phyloP scores from a whole-genome alignment of 1,139 yeast genomes.

The Kurtzmaniella quercitrusa region DNA sequence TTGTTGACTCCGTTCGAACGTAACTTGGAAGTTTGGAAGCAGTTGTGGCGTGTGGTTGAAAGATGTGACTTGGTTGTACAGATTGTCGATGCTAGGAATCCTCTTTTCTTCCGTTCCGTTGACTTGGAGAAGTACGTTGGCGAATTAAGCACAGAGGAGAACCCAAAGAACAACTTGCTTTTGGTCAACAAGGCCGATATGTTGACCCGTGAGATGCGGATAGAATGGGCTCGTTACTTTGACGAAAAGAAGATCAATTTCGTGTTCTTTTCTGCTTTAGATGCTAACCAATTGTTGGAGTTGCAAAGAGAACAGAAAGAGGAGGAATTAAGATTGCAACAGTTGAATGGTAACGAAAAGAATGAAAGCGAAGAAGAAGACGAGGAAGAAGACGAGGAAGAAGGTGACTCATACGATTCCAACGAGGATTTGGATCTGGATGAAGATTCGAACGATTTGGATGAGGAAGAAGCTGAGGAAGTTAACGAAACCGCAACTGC shows the following conservation, averaged over 20 bases:
- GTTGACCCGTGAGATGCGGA: conserved; percentile 70
- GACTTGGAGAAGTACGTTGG: conserved; percentile 84
- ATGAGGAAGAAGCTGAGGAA: conserved; percentile 13
- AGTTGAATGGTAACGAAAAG: conserved; percentile 13
- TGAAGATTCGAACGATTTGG: conserved; percentile 1
- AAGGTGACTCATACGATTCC: conserved; percentile 9
- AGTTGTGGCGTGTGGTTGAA: conserved; percentile 97
- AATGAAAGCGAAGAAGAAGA: conserved; percentile 14
- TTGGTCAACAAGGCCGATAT: conserved; percentile 94
- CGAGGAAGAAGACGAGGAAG: conserved; percentile 14
- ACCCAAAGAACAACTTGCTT: conserved; percentile 64
- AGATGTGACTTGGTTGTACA: conserved; percentile 92
- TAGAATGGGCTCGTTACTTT: conserved; percentile 85
- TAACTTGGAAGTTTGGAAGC: conserved; percentile 97
- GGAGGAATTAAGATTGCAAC: conserved; percentile 13
- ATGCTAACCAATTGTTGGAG: conserved; percentile 70
- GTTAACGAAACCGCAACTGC: conserved; percentile 23
- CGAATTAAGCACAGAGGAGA: conserved; percentile 50
- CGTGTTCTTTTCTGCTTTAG: conserved; percentile 89
- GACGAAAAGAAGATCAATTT: conserved; percentile 63
- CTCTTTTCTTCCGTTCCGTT: conserved; percentile 80
- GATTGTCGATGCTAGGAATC: conserved; percentile 96
- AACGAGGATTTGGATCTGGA: conserved; percentile 24
- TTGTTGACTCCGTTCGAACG: conserved; percentile 95
- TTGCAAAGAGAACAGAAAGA: conserved; percentile 46